Conservation (phyloP, 352 stramenopile species). For the Globisporangium okanoganense region DNA sequence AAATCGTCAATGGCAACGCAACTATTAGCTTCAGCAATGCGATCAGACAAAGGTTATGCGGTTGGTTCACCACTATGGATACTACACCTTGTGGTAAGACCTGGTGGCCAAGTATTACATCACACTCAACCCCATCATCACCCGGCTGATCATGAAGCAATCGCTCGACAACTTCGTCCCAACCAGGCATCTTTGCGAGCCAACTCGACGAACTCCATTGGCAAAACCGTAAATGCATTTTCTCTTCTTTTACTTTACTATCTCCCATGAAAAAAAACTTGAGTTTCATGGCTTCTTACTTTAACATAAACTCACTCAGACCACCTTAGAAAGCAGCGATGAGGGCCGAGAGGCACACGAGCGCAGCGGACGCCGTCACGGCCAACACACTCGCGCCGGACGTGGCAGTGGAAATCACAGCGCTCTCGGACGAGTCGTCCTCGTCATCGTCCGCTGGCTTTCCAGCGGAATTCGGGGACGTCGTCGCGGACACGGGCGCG, state of each 20-base stretch:
- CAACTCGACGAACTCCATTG: too few species aligned
- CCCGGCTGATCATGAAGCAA: too few species aligned
- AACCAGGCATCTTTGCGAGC: too few species aligned
- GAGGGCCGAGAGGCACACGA: background rate
- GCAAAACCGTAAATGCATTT: background rate
- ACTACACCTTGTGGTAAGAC: too few species aligned
- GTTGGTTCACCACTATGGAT: too few species aligned
- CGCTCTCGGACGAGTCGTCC: slow-evolving; percentile 51
- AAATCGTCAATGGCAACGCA: too few species aligned
- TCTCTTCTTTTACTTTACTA: background rate
- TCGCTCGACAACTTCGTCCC: too few species aligned
- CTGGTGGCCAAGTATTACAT: too few species aligned
- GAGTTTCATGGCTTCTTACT: background rate
- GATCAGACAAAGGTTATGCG: too few species aligned
- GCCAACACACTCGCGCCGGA: slow-evolving; percentile 6
- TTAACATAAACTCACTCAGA: background rate
- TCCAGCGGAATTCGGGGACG: background rate
- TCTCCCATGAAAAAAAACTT: background rate
- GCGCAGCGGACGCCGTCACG: slow-evolving; percentile 7
- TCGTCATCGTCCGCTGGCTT: slow-evolving; percentile 53
- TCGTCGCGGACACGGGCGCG: slow-evolving; percentile 28
- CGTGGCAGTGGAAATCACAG: slow-evolving; percentile 22
- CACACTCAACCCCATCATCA: too few species aligned
- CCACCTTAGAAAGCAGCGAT: slow-evolving; percentile 16
- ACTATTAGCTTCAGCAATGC: too few species aligned